Evolutionary conservation across 192 early-diverging fungal genomes (phyloP).

Genomic region (Coemansia sp.): DNA sequence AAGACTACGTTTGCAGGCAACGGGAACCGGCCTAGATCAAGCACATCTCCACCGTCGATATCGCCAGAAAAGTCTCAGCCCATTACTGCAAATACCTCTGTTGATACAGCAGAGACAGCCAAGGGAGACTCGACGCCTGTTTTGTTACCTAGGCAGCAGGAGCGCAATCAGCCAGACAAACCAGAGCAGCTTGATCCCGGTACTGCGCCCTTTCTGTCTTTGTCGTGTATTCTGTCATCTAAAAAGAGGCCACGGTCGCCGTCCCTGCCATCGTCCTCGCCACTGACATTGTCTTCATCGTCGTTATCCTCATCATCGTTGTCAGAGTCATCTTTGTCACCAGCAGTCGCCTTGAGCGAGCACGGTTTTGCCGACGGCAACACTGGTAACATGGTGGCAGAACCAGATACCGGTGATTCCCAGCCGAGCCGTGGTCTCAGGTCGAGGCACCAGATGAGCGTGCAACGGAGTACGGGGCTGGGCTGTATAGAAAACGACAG

Average conservation of each 20-base stretch:
- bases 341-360: neutral
- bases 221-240: neutral
- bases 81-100: slow-evolving; percentile 8
- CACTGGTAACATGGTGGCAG: neutral
- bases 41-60: slow-evolving; percentile 18
- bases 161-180: neutral
- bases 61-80: slow-evolving; percentile 27
- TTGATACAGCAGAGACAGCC: slow-evolving; percentile 9
- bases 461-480: neutral
- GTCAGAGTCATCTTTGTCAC: neutral
- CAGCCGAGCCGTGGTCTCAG: neutral
- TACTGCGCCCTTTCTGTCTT: neutral
- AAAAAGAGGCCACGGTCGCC: neutral
- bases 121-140: slow-evolving; percentile 5
- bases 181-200: neutral
- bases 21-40: neutral
- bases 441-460: neutral
- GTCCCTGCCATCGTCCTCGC: neutral
- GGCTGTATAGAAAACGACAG: neutral
- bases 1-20: neutral
- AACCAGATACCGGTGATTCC: neutral
- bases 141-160: neutral
- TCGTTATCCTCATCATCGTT: neutral
- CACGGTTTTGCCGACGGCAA: neutral
- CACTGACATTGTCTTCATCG: neutral